Percentiles rank a stretch among this genome's conserved stretches.
Conservation (phyloP, 306 rosid genomes). For the Cotoneaster glaucophyllus region DNA sequence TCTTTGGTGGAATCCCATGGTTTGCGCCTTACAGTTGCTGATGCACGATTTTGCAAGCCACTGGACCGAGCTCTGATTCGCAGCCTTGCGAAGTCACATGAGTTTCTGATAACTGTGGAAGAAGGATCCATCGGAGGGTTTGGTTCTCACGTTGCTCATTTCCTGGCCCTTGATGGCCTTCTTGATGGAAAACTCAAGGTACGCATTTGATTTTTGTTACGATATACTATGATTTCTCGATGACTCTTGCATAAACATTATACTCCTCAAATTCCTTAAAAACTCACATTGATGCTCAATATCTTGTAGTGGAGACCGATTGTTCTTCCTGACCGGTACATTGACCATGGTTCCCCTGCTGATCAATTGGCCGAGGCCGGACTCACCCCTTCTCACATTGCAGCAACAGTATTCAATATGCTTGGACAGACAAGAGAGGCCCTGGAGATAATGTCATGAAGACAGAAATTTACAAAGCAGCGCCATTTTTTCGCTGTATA, state of each 20-base stretch:
- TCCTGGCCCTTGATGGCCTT: slow-evolving; percentile 94
- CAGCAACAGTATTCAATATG: slow-evolving; percentile 85
- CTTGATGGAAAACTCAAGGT: slow-evolving; percentile 84
- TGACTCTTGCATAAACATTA: neutral
- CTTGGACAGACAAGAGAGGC: slow-evolving; percentile 90
- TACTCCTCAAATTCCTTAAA: neutral
- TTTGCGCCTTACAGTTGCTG: slow-evolving; percentile 47
- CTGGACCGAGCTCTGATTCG: slow-evolving; percentile 71
- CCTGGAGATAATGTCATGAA: slow-evolving; percentile 59
- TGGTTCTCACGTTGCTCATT: slow-evolving; percentile 93
- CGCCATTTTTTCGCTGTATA: neutral
- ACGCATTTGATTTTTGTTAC: neutral
- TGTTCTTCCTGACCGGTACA: slow-evolving; percentile 83
- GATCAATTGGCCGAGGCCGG: slow-evolving; percentile 75
- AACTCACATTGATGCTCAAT: slow-evolving; percentile 2
- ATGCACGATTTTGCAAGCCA: slow-evolving; percentile 97
- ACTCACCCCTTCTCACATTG: slow-evolving; percentile 78
- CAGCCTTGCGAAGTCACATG: slow-evolving; percentile 73
- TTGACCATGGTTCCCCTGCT: slow-evolving; percentile 81
- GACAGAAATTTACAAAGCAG: slow-evolving; percentile 1
- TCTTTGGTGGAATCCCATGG: slow-evolving; percentile 42
- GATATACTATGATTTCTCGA: neutral
- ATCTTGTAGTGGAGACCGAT: slow-evolving; percentile 87
- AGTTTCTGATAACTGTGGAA: slow-evolving; percentile 77
- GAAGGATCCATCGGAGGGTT: slow-evolving; percentile 98